phyloP scores from a whole-genome alignment of 1,284 basidiomycete species.

The Marasmius tenuissimus region DNA sequence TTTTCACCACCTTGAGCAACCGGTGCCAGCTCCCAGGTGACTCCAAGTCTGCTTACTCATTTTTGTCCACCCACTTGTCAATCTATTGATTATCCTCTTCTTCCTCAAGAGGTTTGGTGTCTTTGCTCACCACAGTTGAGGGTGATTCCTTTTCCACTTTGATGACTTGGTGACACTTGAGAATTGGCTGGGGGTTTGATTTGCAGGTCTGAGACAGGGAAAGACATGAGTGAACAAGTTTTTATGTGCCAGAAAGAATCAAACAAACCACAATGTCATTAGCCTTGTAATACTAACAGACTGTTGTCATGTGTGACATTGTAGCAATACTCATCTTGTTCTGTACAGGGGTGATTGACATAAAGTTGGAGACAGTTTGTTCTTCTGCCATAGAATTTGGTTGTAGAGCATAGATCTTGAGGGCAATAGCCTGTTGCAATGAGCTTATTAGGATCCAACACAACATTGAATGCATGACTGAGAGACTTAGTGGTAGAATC shows the following conservation, averaged over 20 bases:
- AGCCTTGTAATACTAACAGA: conserved; percentile 7
- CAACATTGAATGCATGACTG: too few species aligned
- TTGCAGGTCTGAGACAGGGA: neutral
- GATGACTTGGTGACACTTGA: neutral
- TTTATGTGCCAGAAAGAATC: too few species aligned
- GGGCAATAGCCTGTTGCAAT: too few species aligned
- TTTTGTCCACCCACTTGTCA: neutral
- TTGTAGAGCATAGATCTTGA: conserved; percentile 27
- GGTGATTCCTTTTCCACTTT: neutral
- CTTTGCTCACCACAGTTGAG: neutral
- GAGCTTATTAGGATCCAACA: too few species aligned
- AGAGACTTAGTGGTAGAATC: too few species aligned
- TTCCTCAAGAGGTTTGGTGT: neutral
- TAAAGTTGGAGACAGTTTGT: conserved; percentile 29
- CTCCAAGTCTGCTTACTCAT: neutral
- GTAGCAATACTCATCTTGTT: conserved; percentile 3
- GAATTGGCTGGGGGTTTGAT: neutral
- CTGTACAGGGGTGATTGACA: conserved; percentile 25
- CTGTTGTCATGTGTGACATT: neutral
- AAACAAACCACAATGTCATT: neutral
- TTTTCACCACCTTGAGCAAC: neutral
- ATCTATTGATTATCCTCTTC: neutral
- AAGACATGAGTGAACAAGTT: neutral
- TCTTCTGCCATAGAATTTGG: conserved; percentile 35
- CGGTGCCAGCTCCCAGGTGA: neutral